phyloP scores from a whole-genome alignment of 768 basidiomycete genomes.

The Tricholoma flavovirens region DNA sequence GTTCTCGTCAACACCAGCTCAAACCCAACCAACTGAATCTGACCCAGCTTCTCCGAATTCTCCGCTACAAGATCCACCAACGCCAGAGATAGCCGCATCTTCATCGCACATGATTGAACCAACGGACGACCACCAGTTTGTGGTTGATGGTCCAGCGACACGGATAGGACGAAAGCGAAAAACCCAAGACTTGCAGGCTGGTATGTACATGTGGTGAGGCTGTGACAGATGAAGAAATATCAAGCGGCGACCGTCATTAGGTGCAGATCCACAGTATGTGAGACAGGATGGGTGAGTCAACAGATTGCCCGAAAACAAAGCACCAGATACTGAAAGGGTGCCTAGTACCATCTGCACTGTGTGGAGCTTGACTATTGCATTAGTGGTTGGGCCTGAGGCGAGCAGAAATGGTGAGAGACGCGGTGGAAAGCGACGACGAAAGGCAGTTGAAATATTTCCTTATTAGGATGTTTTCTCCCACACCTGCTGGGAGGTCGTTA shows the following conservation, averaged over 20 bases:
- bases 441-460: not conserved
- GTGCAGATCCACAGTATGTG: not conserved
- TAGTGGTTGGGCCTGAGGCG: not conserved
- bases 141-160: not conserved
- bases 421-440: not conserved
- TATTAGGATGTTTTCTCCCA: not conserved
- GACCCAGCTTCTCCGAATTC: not conserved
- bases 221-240: not conserved
- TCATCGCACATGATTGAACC: not conserved
- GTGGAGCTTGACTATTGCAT: not conserved
- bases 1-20: not conserved
- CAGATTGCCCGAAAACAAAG: not conserved
- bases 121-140: not conserved
- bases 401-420: not conserved
- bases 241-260: not conserved
- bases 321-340: not conserved
- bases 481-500: not conserved
- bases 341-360: not conserved
- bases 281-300: conserved; percentile 1
- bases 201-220: conserved; percentile 1
- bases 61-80: not conserved
- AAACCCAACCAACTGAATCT: not conserved
- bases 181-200: not conserved
- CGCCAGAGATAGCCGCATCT: not conserved
- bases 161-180: not conserved